A percentile compares a stretch with the other conserved stretches of the same genome.
Conservation (phyloP, 208 protist species). For the Acanthamoeba sp. region DNA sequence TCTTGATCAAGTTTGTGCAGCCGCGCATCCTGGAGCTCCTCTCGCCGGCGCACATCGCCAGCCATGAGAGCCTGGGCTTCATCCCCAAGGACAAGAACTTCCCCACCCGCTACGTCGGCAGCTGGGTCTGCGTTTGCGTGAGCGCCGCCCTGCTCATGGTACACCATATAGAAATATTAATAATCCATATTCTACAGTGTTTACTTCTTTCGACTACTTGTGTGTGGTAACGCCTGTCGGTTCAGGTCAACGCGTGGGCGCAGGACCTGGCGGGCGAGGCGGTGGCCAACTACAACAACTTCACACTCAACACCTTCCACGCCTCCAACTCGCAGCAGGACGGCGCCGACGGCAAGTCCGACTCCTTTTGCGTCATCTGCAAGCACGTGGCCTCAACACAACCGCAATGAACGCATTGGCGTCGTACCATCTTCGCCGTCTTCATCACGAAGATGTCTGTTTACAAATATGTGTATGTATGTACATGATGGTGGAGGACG, state of each 20-base stretch:
- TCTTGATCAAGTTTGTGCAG: slow-evolving; percentile 59
- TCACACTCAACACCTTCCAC: slow-evolving; percentile 65
- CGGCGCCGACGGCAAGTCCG: slow-evolving; percentile 46
- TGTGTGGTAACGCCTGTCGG: background rate
- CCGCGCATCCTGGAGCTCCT: background rate
- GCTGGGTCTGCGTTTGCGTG: slow-evolving; percentile 56
- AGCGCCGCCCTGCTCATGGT: slow-evolving; percentile 57
- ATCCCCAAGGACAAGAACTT: slow-evolving; percentile 74
- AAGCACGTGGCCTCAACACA: background rate
- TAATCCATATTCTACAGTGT: background rate
- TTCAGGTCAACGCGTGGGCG: slow-evolving; percentile 59
- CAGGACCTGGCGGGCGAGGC: slow-evolving; percentile 17
- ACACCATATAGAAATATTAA: background rate
- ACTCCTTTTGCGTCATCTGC: slow-evolving; percentile 12
- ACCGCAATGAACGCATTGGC: too few species aligned
- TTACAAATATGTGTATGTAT: too few species aligned
- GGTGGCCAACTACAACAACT: slow-evolving; percentile 64
- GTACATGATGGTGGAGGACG: too few species aligned
- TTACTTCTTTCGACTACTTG: background rate
- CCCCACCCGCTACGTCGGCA: slow-evolving; percentile 64
- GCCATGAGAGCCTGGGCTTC: slow-evolving; percentile 32
- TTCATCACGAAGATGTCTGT: too few species aligned
- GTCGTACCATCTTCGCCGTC: too few species aligned
- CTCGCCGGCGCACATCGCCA: background rate
- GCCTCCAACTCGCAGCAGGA: slow-evolving; percentile 40